Evolutionary conservation across 2,329 filamentous ascomycete genomes (phyloP).

Genomic region (Aspergillus arachidicola): DNA sequence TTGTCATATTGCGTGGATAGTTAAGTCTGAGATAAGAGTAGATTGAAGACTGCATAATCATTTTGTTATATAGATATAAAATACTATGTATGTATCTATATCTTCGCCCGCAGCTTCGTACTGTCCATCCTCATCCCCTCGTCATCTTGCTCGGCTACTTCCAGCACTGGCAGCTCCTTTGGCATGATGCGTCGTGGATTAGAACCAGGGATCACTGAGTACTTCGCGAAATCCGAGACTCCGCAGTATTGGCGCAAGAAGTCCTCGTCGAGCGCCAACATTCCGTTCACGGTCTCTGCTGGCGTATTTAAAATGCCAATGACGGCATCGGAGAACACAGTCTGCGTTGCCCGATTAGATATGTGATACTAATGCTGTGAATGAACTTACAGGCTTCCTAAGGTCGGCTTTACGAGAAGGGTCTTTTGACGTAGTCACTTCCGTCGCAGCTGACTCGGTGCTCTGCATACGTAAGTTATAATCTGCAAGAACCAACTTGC

Average conservation of each 20-base stretch:
- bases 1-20: no score
- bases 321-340: constrained; percentile 79
- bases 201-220: constrained; percentile 67
- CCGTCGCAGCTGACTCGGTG: constrained; percentile 76
- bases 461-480: constrained; percentile 43
- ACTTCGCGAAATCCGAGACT: constrained; percentile 71
- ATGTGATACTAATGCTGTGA: neutral
- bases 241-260: constrained; percentile 68
- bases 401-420: constrained; percentile 57
- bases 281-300: constrained; percentile 66
- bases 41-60: neutral
- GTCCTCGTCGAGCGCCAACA: constrained; percentile 76
- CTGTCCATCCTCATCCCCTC: constrained; percentile 75
- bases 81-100: constrained; percentile 13
- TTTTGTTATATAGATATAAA: no score
- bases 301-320: constrained; percentile 69
- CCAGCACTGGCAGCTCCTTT: constrained; percentile 65
- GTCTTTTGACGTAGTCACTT: constrained; percentile 49
- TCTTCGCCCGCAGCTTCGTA: constrained; percentile 38
- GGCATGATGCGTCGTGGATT: constrained; percentile 79
- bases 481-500: neutral
- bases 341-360: constrained; percentile 33
- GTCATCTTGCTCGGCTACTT: constrained; percentile 76
- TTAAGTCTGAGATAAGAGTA: fast-evolving
- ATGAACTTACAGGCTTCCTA: constrained; percentile 57